Evolutionary conservation across 2,329 filamentous ascomycete species (phyloP).

Genomic region (Cytospora mali): DNA sequence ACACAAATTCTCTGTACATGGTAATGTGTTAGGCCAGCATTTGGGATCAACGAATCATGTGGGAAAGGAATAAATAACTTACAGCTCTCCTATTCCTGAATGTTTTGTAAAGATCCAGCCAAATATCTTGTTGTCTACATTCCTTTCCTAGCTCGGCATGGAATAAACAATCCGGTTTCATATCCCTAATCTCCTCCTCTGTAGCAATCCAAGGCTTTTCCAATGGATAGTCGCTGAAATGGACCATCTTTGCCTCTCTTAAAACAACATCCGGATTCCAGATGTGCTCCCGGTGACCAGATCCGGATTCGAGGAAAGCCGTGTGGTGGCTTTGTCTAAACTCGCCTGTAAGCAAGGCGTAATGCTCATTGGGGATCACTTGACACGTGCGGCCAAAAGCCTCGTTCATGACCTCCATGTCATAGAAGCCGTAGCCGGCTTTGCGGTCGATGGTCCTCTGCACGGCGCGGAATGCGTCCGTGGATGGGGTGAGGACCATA

Average conservation of each 20-base stretch:
- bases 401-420: conserved; percentile 70
- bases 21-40: background rate
- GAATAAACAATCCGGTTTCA: conserved; percentile 38
- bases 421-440: conserved; percentile 48
- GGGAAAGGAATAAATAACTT: conserved; percentile 1
- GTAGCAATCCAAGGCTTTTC: conserved; percentile 57
- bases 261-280: conserved; percentile 42
- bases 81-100: conserved; percentile 13
- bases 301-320: conserved; percentile 37
- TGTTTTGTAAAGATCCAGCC: conserved; percentile 7
- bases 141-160: conserved; percentile 1
- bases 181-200: conserved; percentile 32
- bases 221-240: conserved; percentile 73
- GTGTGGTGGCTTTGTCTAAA: conserved; percentile 56
- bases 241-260: conserved; percentile 65
- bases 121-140: conserved; percentile 11
- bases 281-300: background rate
- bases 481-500: conserved; percentile 63
- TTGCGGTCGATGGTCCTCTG: conserved; percentile 31
- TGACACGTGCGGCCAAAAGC: conserved; percentile 61
- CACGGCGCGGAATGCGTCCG: conserved; percentile 49
- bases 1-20: background rate
- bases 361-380: conserved; percentile 65
- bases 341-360: conserved; percentile 63
- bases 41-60: background rate